phyloP scores from a whole-genome alignment of 176 grass and related monocot genomes.

The Rhynchospora tenuis region DNA sequence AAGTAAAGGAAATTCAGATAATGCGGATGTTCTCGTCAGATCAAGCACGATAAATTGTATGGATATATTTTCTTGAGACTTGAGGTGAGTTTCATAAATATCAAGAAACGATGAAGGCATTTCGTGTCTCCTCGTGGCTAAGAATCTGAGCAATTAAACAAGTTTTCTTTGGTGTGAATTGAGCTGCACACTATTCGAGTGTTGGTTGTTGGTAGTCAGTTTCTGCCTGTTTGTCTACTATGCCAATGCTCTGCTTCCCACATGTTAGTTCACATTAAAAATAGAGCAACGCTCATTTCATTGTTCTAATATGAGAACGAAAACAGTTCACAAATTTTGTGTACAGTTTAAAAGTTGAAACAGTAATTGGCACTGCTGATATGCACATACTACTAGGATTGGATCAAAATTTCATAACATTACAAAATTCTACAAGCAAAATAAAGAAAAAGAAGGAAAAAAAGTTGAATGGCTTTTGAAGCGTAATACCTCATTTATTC shows the following conservation, averaged over 20 bases:
- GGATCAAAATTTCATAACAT: slow-evolving; percentile 25
- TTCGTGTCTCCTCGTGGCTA: too few relatives aligned
- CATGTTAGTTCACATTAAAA: neutral
- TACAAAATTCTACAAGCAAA: slow-evolving; percentile 27
- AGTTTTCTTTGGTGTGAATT: neutral
- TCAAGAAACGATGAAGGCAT: too few relatives aligned
- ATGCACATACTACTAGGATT: neutral
- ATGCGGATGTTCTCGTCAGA: too few relatives aligned
- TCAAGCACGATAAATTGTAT: too few relatives aligned
- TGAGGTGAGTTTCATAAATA: too few relatives aligned
- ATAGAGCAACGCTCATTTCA: neutral
- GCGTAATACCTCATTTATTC: neutral
- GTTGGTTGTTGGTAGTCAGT: neutral
- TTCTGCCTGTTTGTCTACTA: neutral
- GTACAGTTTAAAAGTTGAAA: neutral
- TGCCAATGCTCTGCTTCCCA: neutral
- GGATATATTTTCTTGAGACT: too few relatives aligned
- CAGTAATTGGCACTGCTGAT: too few relatives aligned
- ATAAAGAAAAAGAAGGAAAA: neutral
- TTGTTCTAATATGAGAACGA: neutral
- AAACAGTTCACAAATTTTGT: neutral
- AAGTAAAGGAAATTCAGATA: too few relatives aligned
- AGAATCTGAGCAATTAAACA: neutral
- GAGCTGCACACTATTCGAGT: neutral
- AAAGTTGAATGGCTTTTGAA: neutral